A percentile compares a stretch with the other conserved stretches of the same genome.
Conservation (phyloP, 2,329 filamentous ascomycete genomes). For the Colletotrichum sidae region DNA sequence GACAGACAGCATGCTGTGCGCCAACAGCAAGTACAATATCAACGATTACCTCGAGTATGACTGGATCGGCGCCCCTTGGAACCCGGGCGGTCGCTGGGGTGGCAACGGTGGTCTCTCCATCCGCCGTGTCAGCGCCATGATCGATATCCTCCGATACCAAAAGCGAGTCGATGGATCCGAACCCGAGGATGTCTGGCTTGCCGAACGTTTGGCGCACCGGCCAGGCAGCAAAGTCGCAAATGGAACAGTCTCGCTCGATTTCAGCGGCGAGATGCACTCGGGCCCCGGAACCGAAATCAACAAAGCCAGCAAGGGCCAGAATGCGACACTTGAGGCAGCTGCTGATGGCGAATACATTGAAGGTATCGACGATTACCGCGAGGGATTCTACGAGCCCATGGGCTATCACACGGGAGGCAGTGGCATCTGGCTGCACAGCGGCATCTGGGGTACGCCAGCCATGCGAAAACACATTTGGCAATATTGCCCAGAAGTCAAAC, state of each 20-base stretch:
- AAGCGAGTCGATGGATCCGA: constrained; percentile 55
- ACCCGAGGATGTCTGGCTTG: constrained; percentile 69
- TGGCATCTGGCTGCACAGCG: constrained; percentile 56
- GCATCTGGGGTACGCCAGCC: constrained; percentile 62
- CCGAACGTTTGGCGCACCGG: constrained; percentile 61
- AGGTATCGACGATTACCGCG: constrained; percentile 61
- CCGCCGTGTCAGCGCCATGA: constrained; percentile 63
- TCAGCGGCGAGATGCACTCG: constrained; percentile 61
- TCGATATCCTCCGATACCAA: constrained; percentile 63
- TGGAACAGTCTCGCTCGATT: constrained; percentile 59
- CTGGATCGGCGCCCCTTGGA: constrained; percentile 66
- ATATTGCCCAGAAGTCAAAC: constrained; percentile 70
- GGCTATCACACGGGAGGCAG: constrained; percentile 67
- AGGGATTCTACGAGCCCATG: constrained; percentile 68
- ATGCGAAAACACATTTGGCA: constrained; percentile 63
- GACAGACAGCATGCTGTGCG: constrained; percentile 67
- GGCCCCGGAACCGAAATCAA: constrained; percentile 45
- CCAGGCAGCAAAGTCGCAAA: constrained; percentile 63
- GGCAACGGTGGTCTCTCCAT: constrained; percentile 66
- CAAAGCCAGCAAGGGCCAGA: constrained; percentile 37
- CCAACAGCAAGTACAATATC: constrained; percentile 59
- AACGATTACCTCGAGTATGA: constrained; percentile 65
- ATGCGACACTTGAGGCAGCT: constrained; percentile 44
- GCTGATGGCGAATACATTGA: constrained; percentile 48
- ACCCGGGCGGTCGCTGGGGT: constrained; percentile 53